Percentiles rank a stretch among this genome's conserved stretches.
These are phyloP conservation scores for Blepharisma japonicum DNA, from an alignment of 73 alveolate species.

Conservation along the genomic window DNA sequence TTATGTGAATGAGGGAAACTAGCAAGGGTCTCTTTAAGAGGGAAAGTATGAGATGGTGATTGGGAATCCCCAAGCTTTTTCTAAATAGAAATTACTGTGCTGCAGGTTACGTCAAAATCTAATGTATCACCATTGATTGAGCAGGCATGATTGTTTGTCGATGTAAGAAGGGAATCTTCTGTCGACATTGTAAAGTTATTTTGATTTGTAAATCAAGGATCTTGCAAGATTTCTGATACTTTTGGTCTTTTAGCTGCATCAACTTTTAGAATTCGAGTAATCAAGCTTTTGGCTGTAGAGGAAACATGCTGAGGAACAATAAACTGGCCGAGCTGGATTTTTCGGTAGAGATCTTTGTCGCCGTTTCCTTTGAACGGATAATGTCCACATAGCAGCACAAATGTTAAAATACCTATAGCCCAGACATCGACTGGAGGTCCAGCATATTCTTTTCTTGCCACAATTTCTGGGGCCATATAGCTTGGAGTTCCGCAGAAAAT, in stretches of 20 bases:
- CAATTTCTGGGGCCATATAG: constrained; percentile 90
- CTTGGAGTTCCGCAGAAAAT: constrained; percentile 87
- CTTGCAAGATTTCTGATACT: neutral
- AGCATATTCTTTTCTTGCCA: constrained; percentile 49
- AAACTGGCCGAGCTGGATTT: constrained; percentile 48
- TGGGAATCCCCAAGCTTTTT: constrained; percentile 17
- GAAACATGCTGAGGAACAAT: constrained; percentile 38
- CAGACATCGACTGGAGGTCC: constrained; percentile 72
- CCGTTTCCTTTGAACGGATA: constrained; percentile 66
- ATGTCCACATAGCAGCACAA: constrained; percentile 63
- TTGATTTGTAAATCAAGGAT: neutral
- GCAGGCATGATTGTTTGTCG: too few relatives aligned
- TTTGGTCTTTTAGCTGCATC: neutral
- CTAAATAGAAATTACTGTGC: constrained; percentile 9
- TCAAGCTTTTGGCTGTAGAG: neutral
- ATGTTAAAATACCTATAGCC: constrained; percentile 64
- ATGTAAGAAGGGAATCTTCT: too few relatives aligned
- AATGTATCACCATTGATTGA: neutral
- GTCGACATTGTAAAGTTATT: too few relatives aligned
- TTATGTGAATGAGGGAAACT: too few relatives aligned
- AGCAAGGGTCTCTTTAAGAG: too few relatives aligned
- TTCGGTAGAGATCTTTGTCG: constrained; percentile 61
- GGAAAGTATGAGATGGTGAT: neutral
- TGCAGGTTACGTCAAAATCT: neutral
- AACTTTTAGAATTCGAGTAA: neutral